Conservation (phyloP, 768 basidiomycete genomes). For the Hypholoma fasciculare region DNA sequence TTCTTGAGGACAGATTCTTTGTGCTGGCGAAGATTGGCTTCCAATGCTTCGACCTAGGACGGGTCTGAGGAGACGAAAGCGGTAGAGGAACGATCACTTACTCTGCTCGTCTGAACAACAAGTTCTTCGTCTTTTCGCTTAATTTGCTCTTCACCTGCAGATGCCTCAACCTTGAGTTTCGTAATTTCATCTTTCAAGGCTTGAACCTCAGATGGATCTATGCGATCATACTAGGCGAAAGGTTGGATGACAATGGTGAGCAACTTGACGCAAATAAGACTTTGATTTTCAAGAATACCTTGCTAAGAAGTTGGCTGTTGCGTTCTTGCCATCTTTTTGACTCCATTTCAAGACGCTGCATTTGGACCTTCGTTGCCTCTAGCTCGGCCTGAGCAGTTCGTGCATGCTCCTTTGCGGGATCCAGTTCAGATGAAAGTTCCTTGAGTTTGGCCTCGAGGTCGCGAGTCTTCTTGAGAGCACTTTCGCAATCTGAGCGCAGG, state of each 20-base stretch:
- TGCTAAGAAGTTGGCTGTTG: conserved; percentile 76
- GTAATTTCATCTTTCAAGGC: conserved; percentile 72
- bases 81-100: conserved; percentile 4
- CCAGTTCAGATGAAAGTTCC: conserved; percentile 58
- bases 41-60: conserved; percentile 41
- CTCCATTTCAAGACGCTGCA: conserved; percentile 73
- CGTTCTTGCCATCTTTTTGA: conserved; percentile 83
- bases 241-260: not conserved
- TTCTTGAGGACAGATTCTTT: conserved; percentile 31
- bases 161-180: conserved; percentile 16
- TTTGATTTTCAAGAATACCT: conserved; percentile 37
- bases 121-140: conserved; percentile 21
- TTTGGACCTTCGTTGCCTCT: conserved; percentile 65
- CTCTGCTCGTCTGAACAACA: conserved; percentile 17
- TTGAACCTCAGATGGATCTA: conserved; percentile 85
- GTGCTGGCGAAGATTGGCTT: conserved; percentile 40
- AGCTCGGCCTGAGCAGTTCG: conserved; percentile 70
- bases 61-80: not conserved
- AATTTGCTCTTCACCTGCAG: conserved; percentile 13
- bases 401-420: conserved; percentile 73
- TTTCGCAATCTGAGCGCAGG: conserved; percentile 74
- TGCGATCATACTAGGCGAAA: conserved; percentile 71
- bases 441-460: conserved; percentile 68
- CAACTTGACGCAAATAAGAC: not conserved
- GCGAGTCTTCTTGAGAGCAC: conserved; percentile 63